Base-by-base conservation (phyloP, 331 rosid genomes). In the Rhamnella rubrinervis region DNA sequence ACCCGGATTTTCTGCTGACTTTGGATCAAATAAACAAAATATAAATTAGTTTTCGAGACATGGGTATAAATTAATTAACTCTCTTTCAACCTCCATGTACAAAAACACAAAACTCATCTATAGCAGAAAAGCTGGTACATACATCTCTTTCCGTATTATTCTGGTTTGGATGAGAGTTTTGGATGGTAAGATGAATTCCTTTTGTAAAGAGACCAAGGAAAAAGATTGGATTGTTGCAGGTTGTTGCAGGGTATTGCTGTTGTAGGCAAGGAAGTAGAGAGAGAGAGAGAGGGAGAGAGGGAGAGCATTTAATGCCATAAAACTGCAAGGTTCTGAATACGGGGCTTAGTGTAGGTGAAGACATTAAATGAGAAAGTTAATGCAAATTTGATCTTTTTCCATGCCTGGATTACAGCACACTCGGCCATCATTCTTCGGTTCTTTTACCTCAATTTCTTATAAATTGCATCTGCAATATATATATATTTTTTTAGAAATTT, bases 311-410 rank as follows among this genome's bases (percentile, higher is more conserved):
- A 92, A 93, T 86, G 86, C 59, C 23, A 76, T 41, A 76, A 79
- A 93, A 87, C 84, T 80, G 88, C 84, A 72, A 53, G 58, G 58
- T 79, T 85, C 88, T 82, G 89, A 77, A 76, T 21, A 60, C 71
- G 74, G 77, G 82, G 68, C n/a, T 26, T 26, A 38, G 75, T 61
- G 78, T 85, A 69, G 97, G 88, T 90, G 92, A 77, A 77, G 55
- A 66, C 97, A 90, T 37, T 90, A 90, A 93, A 84, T 93, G 92
- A 68, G 80, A 14, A 76, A 85, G 89, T 93, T 63, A 90, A 82
- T 90, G 92, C 87, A 25, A 10, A 21, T 78, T 88, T 84, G 75
- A 82, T 85, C 59, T 81, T 86, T 82, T 85, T 86, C 82, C 89
- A 81, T 84, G 91, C 85, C 74, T 76, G 82, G 67, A 60, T 68